These are phyloP conservation scores for Cryphonectria nitschkei DNA, from an alignment of 2,329 filamentous ascomycete genomes.

Conservation along the genomic window DNA sequence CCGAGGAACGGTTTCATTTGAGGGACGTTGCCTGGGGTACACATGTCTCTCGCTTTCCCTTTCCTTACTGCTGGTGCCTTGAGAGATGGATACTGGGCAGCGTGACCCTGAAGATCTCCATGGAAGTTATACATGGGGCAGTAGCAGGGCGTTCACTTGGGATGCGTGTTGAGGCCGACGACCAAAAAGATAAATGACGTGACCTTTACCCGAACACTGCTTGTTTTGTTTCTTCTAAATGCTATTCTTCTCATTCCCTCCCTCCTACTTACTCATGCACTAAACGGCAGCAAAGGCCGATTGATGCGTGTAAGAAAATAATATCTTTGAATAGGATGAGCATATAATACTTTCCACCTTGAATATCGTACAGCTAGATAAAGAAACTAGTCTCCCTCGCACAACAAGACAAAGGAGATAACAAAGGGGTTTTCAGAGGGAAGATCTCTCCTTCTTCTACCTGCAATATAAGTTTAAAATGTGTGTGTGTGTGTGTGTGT, in stretches of 20 bases:
- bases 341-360: neutral
- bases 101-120: neutral
- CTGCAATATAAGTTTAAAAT: slow-evolving; percentile 20
- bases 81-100: neutral
- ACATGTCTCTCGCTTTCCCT: neutral
- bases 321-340: neutral
- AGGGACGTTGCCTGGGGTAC: neutral
- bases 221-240: neutral
- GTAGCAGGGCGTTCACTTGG: neutral
- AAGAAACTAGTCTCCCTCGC: neutral
- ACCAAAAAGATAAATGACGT: neutral
- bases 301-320: neutral
- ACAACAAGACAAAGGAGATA: slow-evolving; percentile 13
- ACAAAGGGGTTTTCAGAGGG: neutral
- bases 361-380: slow-evolving; percentile 9
- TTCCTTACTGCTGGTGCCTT: too few relatives aligned
- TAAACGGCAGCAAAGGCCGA: neutral
- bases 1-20: neutral
- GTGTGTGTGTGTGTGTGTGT: neutral
- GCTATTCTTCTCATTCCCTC: neutral
- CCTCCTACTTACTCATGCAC: neutral
- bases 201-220: neutral
- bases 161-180: neutral
- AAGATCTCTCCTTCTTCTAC: neutral
- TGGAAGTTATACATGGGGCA: neutral